Conservation (phyloP, 352 stramenopile genomes). For the Globisporangium nodosum region DNA sequence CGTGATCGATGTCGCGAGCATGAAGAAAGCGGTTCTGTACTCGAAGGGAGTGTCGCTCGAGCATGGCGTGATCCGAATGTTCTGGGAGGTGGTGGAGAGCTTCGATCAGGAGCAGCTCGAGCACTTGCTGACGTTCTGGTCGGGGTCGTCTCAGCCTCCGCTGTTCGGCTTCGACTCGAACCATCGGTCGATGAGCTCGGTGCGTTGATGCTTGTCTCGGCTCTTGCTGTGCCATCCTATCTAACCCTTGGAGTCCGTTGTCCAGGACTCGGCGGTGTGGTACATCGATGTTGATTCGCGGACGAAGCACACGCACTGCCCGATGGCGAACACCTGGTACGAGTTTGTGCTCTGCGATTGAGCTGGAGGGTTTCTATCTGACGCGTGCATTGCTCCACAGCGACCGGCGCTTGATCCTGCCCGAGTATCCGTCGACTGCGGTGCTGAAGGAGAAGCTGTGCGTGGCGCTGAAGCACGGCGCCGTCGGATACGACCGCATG, state of each 20-base stretch:
- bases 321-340: conserved; percentile 76
- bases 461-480: conserved; percentile 51
- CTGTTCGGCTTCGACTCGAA: conserved; percentile 69
- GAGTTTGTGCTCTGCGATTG: background rate
- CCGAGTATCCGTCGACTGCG: conserved; percentile 47
- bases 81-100: conserved; percentile 58
- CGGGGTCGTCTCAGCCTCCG: conserved; percentile 52
- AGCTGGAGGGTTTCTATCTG: background rate
- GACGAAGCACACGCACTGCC: conserved; percentile 40
- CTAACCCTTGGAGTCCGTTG: background rate
- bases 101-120: conserved; percentile 50
- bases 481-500: conserved; percentile 74
- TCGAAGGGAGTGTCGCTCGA: conserved; percentile 34
- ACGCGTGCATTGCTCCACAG: conserved; percentile 20
- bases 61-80: conserved; percentile 39
- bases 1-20: conserved; percentile 40
- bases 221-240: background rate
- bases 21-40: conserved; percentile 62
- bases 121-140: conserved; percentile 77
- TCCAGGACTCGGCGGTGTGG: conserved; percentile 55
- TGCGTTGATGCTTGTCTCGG: conserved; percentile 15
- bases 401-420: conserved; percentile 66
- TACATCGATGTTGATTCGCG: conserved; percentile 61
- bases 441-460: conserved; percentile 55
- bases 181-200: conserved; percentile 46